Conservation (phyloP, 2,329 filamentous ascomycete species). For the Calonectria multiphialidica region DNA sequence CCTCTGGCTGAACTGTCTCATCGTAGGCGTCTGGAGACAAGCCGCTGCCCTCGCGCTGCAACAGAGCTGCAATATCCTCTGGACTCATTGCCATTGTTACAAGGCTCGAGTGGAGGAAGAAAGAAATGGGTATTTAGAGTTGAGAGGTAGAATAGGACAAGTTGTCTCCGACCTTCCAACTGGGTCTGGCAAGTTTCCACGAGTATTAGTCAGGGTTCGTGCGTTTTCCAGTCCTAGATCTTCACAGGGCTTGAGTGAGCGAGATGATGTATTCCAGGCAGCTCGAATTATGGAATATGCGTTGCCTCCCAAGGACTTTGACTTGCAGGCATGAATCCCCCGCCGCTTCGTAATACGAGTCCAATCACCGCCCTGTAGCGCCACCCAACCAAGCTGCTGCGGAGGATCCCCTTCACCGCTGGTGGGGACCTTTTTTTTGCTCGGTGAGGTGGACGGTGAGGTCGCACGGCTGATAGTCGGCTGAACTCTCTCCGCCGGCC, state of each 20-base stretch:
- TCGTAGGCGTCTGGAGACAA: conserved; percentile 42
- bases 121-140: not conserved
- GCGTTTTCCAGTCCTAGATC: conserved; percentile 9
- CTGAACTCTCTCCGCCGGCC: conserved; percentile 19
- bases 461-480: conserved; percentile 43
- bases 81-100: conserved; percentile 45
- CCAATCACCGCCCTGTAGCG: conserved; percentile 8
- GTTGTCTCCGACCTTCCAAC: not conserved
- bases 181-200: not conserved
- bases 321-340: not conserved
- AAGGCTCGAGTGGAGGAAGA: not conserved
- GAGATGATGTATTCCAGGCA: not conserved
- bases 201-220: conserved; percentile 22
- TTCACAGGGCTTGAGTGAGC: not conserved
- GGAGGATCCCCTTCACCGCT: not conserved
- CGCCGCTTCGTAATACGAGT: conserved; percentile 11
- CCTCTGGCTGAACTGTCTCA: conserved; percentile 40
- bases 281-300: not conserved
- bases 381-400: conserved; percentile 13
- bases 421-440: not conserved
- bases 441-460: conserved; percentile 25
- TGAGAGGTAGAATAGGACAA: not conserved
- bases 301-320: not conserved
- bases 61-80: conserved; percentile 52
- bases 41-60: conserved; percentile 49